Evolutionary conservation across 495 filamentous ascomycete genomes (phyloP).

Genomic region (Xylaria longipes): DNA sequence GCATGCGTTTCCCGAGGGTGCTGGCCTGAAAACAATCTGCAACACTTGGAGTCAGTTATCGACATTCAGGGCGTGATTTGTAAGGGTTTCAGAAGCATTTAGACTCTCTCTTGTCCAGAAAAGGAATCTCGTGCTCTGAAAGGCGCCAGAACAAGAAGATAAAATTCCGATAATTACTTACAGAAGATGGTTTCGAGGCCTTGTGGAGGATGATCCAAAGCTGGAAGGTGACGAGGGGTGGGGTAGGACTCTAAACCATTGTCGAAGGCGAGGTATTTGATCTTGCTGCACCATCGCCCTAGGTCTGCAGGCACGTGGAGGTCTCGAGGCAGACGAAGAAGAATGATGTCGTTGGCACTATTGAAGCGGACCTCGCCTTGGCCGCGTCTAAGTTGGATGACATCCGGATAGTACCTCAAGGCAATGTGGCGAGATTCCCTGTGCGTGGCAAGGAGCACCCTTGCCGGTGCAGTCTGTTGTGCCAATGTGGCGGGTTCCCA

Average conservation of each 20-base stretch:
- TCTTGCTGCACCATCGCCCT: background rate
- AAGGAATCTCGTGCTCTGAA: background rate
- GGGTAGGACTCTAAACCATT: background rate
- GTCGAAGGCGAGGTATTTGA: conserved; percentile 33
- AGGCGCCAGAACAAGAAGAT: background rate
- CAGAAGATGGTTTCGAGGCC: conserved; percentile 32
- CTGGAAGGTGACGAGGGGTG: background rate
- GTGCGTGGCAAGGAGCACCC: conserved; percentile 40
- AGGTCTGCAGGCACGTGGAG: background rate
- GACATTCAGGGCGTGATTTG: background rate
- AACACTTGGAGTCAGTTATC: conserved; percentile 10
- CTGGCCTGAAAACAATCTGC: conserved; percentile 12
- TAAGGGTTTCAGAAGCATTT: background rate
- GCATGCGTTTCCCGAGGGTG: background rate
- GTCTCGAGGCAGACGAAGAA: background rate
- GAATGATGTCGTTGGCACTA: conserved; percentile 41
- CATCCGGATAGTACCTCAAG: conserved; percentile 42
- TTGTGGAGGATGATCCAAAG: conserved; percentile 6
- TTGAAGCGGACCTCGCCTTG: conserved; percentile 39
- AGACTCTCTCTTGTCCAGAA: background rate
- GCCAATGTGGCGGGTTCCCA: conserved; percentile 29
- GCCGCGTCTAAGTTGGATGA: conserved; percentile 30
- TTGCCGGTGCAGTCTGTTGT: conserved; percentile 39
- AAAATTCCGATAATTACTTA: background rate
- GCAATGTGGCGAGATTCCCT: conserved; percentile 45